Percentiles rank a stretch among this genome's conserved stretches.
phyloP scores from a whole-genome alignment of 1,284 basidiomycete genomes.

The Coniferiporia sulphurascens region DNA sequence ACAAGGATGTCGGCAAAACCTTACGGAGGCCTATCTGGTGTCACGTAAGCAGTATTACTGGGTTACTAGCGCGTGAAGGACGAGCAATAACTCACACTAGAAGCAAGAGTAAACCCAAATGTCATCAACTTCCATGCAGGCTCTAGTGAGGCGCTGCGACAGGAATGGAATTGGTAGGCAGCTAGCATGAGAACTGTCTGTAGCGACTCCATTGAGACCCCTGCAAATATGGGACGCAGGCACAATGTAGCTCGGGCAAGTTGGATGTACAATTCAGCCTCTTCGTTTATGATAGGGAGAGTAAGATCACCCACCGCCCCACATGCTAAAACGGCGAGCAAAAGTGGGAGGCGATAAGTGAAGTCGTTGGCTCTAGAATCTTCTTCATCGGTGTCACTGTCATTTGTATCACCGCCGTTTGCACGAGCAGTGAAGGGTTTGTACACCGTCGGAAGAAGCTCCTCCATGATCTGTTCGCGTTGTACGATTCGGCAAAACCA shows the following conservation, averaged over 20 bases:
- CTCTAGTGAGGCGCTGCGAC: constrained; percentile 20
- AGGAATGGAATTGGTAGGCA: constrained; percentile 21
- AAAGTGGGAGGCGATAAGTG: constrained; percentile 17
- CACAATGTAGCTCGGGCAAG: constrained; percentile 24
- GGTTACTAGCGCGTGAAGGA: background rate
- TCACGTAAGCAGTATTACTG: background rate
- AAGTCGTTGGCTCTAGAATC: background rate
- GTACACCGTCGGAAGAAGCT: constrained; percentile 13
- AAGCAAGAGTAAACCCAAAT: constrained; percentile 16
- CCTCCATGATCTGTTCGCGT: constrained; percentile 17
- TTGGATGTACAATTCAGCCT: constrained; percentile 24
- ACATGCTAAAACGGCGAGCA: constrained; percentile 21
- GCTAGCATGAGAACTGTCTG: constrained; percentile 18
- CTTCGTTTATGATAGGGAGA: constrained; percentile 21
- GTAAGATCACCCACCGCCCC: constrained; percentile 23
- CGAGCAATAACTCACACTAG: constrained; percentile 17
- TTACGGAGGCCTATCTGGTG: constrained; percentile 20
- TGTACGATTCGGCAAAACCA: constrained; percentile 10
- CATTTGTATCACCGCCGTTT: background rate
- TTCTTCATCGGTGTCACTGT: background rate
- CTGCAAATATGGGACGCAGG: constrained; percentile 18
- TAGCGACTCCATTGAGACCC: constrained; percentile 20
- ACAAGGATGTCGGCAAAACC: background rate
- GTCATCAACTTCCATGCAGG: constrained; percentile 21
- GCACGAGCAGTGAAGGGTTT: background rate